phyloP scores from a whole-genome alignment of 2,329 filamentous ascomycete genomes.

The Nemania bipapillata region DNA sequence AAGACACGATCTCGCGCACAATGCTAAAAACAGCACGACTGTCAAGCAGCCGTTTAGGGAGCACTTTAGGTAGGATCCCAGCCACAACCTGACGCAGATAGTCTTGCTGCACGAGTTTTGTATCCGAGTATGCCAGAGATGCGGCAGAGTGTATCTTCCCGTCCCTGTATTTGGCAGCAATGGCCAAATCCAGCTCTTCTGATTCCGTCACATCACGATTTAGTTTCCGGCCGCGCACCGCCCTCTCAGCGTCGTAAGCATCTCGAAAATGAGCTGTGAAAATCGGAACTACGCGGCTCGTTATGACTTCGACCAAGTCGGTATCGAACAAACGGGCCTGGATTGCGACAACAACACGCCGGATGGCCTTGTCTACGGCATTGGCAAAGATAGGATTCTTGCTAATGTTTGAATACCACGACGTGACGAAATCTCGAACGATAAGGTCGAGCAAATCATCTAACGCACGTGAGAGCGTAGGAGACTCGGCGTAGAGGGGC shows the following conservation, averaged over 20 bases:
- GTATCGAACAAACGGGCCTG: conserved; percentile 77
- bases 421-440: conserved; percentile 82
- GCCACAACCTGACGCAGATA: conserved; percentile 82
- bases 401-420: conserved; percentile 91
- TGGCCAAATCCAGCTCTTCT: conserved; percentile 92
- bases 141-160: conserved; percentile 89
- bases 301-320: conserved; percentile 85
- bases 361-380: conserved; percentile 84
- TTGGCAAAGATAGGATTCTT: conserved; percentile 81
- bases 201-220: conserved; percentile 93
- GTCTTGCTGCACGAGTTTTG: conserved; percentile 85
- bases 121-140: conserved; percentile 83
- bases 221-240: conserved; percentile 85
- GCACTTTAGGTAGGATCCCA: conserved; percentile 76
- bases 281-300: conserved; percentile 85
- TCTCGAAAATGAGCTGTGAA: conserved; percentile 88
- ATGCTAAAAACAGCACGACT: conserved; percentile 84
- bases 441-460: conserved; percentile 82
- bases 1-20: conserved; percentile 89
- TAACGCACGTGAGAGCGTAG: conserved; percentile 80
- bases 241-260: conserved; percentile 88
- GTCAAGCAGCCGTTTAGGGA: conserved; percentile 77
- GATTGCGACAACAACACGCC: conserved; percentile 76
- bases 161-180: conserved; percentile 91
- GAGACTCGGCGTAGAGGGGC: conserved; percentile 79